A percentile compares a stretch with the other conserved stretches of the same genome.
phyloP scores from a whole-genome alignment of 306 rosid species.

The Prunus fruticosa region DNA sequence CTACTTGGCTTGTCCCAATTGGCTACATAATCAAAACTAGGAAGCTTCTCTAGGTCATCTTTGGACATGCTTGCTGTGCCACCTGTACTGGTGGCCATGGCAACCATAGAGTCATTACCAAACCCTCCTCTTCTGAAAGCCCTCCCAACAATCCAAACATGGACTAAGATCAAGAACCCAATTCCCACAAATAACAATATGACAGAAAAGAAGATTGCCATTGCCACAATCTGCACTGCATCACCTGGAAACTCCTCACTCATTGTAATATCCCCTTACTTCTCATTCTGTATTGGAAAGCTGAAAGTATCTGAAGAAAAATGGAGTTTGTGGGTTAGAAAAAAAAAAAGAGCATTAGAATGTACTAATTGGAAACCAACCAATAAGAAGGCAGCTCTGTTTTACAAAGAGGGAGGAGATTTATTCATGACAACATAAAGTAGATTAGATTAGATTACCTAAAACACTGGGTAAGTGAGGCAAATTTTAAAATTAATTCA shows the following conservation, averaged over 20 bases:
- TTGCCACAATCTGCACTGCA: conserved; percentile 19
- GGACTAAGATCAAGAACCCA: conserved; percentile 39
- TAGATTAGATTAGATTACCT: not conserved
- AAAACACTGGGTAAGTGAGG: not conserved
- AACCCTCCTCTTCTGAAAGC: conserved; percentile 32
- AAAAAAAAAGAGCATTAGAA: not conserved
- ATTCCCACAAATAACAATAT: conserved; percentile 38
- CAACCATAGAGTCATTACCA: not conserved
- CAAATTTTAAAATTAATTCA: not conserved
- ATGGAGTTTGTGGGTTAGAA: not conserved
- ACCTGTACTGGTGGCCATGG: conserved; percentile 9
- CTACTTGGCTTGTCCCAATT: conserved; percentile 33
- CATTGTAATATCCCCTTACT: conserved; percentile 1
- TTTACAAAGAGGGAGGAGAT: too few species aligned
- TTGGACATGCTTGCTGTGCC: conserved; percentile 35
- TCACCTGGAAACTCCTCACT: not conserved
- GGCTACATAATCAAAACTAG: conserved; percentile 48
- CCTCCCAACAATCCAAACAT: conserved; percentile 36
- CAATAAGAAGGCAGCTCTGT: too few species aligned
- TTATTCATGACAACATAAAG: not conserved
- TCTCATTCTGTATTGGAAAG: not conserved
- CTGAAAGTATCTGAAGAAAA: not conserved
- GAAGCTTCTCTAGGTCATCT: conserved; percentile 58
- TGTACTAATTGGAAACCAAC: conserved; percentile 9
- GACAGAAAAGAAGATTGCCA: conserved; percentile 34